These are phyloP conservation scores for Pythium coloratum DNA, from an alignment of 352 stramenopile genomes.

Conservation along the genomic window DNA sequence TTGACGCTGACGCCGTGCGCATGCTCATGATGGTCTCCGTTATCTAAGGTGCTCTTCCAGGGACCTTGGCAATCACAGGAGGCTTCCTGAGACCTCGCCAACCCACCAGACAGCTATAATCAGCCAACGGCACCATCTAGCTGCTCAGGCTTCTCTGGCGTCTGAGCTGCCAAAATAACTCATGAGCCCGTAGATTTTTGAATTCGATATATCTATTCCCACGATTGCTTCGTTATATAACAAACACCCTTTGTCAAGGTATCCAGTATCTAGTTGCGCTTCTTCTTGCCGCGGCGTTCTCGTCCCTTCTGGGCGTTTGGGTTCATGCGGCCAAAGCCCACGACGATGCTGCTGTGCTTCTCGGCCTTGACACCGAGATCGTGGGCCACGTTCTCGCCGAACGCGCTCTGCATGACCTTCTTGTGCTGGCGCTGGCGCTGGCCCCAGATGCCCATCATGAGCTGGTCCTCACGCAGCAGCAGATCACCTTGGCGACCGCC, in stretches of 20 bases:
- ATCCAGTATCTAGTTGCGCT: conserved; percentile 64
- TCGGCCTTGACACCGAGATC: conserved; percentile 92
- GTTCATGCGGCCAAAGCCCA: conserved; percentile 95
- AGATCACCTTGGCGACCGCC: conserved; percentile 93
- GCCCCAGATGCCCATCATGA: conserved; percentile 95
- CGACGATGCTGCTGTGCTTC: conserved; percentile 87
- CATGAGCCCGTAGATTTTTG: neutral
- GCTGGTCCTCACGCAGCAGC: conserved; percentile 96
- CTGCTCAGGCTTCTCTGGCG: neutral
- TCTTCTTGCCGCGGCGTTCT: conserved; percentile 97
- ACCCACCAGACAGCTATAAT: neutral
- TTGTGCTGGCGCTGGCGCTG: conserved; percentile 93
- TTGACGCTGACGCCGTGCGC: conserved; percentile 30
- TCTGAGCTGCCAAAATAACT: conserved; percentile 5
- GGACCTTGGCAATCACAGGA: neutral
- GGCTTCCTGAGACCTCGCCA: neutral
- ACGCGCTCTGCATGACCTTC: conserved; percentile 92
- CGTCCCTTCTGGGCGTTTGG: conserved; percentile 95
- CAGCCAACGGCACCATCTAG: neutral
- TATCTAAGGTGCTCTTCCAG: conserved; percentile 6
- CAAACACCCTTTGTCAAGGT: neutral
- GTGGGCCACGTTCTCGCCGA: conserved; percentile 94
- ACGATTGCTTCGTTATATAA: conserved; percentile 12
- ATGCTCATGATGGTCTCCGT: conserved; percentile 20
- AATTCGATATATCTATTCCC: conserved; percentile 11